Evolutionary conservation across 2,329 filamentous ascomycete genomes (phyloP).

Genomic region (Hortaea sp.): DNA sequence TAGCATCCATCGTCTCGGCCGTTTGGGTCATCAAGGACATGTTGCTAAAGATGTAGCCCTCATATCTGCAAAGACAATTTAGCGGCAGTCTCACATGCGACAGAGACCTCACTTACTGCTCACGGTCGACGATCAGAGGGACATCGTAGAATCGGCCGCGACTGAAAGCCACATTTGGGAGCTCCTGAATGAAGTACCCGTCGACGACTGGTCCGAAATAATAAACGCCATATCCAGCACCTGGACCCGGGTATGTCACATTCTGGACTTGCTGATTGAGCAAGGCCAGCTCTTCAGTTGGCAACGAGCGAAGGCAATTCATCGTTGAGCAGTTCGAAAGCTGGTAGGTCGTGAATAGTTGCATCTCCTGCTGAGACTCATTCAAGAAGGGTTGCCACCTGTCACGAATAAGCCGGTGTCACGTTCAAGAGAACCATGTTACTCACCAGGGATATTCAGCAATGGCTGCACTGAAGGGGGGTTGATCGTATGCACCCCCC

Average conservation of each 20-base stretch:
- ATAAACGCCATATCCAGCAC: constrained; percentile 29
- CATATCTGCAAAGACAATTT: constrained; percentile 9
- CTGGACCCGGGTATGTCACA: constrained; percentile 2
- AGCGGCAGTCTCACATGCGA: too few species aligned
- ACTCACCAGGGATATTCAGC: constrained; percentile 8
- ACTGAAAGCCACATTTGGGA: constrained; percentile 25
- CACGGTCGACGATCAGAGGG: constrained; percentile 24
- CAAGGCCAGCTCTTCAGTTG: neutral
- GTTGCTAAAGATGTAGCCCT: constrained; percentile 29
- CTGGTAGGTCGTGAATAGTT: constrained; percentile 15
- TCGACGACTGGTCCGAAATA: constrained; percentile 34
- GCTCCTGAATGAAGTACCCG: constrained; percentile 28
- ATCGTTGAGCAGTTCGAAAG: constrained; percentile 23
- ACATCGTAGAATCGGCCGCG: constrained; percentile 26
- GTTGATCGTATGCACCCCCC: constrained; percentile 13
- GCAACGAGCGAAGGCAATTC: constrained; percentile 17
- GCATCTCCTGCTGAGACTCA: constrained; percentile 9
- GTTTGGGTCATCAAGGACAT: constrained; percentile 16
- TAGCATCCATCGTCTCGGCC: constrained; percentile 21
- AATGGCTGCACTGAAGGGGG: constrained; percentile 35
- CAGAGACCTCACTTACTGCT: constrained; percentile 2
- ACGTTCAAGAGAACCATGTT: too few species aligned
- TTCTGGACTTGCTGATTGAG: constrained; percentile 8
- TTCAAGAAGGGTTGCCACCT: constrained; percentile 24
- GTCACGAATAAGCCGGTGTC: too few species aligned